Conservation (phyloP, 1,284 basidiomycete species). For the Marasmius sp. region DNA sequence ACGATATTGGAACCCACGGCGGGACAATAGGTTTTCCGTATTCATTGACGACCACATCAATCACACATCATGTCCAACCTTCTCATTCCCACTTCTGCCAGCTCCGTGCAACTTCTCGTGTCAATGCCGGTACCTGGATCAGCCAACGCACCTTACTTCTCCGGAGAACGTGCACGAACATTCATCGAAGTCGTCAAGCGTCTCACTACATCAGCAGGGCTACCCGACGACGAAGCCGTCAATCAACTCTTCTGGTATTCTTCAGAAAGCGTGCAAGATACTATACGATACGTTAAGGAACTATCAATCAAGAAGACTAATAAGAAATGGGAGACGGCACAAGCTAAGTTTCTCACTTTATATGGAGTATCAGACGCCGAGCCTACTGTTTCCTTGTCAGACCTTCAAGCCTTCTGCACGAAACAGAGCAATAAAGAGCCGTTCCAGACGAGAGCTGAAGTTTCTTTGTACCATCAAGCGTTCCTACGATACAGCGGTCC, state of each 20-base stretch:
- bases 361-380: background rate
- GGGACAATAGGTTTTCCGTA: too few relatives aligned
- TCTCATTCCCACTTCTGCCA: too few relatives aligned
- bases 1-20: too few relatives aligned
- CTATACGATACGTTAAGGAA: background rate
- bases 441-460: background rate
- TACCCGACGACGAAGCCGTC: background rate
- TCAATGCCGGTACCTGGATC: background rate
- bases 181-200: background rate
- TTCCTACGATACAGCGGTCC: background rate
- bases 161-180: background rate
- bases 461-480: background rate
- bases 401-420: background rate
- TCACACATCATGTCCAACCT: too few relatives aligned
- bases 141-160: background rate
- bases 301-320: background rate
- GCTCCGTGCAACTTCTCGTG: background rate
- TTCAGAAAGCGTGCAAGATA: background rate
- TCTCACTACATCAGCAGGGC: background rate
- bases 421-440: background rate
- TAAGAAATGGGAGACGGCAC: background rate
- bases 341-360: background rate
- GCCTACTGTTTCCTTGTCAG: background rate
- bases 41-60: too few relatives aligned
- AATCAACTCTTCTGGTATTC: background rate